Evolutionary conservation across 208 protist species (phyloP).

Genomic region (Crithidia thermophila): DNA sequence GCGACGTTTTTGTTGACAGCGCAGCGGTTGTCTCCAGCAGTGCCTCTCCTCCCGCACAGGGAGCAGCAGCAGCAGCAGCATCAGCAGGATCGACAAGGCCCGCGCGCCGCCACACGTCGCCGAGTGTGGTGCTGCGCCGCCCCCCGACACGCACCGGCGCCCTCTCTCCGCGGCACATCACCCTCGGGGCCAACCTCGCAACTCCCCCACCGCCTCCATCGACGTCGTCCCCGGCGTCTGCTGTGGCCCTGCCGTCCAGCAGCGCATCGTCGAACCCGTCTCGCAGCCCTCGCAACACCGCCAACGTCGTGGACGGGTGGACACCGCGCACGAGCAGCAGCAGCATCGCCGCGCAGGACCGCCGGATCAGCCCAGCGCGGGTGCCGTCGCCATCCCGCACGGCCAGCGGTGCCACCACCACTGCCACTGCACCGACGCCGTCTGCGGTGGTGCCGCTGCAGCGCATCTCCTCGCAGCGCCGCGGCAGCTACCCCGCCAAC

Average conservation of each 20-base stretch:
- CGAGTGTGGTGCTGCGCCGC: not conserved
- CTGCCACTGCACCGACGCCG: too few relatives aligned
- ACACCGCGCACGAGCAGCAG: constrained; percentile 4
- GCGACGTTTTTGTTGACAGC: too few relatives aligned
- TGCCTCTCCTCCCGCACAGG: too few relatives aligned
- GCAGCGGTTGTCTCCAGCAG: too few relatives aligned
- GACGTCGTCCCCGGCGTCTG: too few relatives aligned
- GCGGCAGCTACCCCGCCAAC: not conserved
- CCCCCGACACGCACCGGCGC: not conserved
- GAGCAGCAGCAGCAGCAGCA: not conserved
- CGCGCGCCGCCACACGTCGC: not conserved
- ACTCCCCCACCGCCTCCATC: constrained; percentile 1
- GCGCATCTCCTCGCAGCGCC: not conserved
- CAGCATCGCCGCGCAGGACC: not conserved
- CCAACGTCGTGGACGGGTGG: not conserved
- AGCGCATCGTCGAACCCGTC: not conserved
- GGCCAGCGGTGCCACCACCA: too few relatives aligned
- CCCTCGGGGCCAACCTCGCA: not conserved
- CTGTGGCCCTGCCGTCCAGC: too few relatives aligned
- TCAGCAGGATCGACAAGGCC: not conserved
- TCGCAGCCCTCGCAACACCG: not conserved
- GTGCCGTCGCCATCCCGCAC: not conserved
- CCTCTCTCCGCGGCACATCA: constrained; percentile 8
- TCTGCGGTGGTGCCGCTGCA: not conserved
- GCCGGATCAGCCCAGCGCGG: not conserved